These are phyloP conservation scores for Glycyrrhiza uralensis DNA, from an alignment of 306 rosid genomes.

Conservation along the genomic window DNA sequence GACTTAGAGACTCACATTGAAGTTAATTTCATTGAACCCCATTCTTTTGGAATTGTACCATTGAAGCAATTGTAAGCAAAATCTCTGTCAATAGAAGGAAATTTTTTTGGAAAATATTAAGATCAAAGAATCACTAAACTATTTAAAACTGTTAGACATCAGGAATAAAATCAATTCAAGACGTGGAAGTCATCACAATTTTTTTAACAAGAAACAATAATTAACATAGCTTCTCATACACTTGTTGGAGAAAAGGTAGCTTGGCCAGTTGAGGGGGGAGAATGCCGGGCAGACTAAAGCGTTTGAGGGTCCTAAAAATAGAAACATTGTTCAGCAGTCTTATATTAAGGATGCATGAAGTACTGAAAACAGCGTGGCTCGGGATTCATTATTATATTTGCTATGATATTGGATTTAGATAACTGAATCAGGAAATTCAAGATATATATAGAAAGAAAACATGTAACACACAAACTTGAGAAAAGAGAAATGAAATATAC, in stretches of 20 bases:
- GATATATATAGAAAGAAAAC: neutral
- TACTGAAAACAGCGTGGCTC: neutral
- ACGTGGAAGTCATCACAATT: neutral
- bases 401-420: neutral
- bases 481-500: slow-evolving; percentile 37
- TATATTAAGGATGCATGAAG: slow-evolving; percentile 1
- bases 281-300: slow-evolving; percentile 34
- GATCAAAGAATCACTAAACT: neutral
- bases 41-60: slow-evolving; percentile 67
- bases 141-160: neutral
- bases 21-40: slow-evolving; percentile 54
- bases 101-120: neutral
- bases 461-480: neutral
- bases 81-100: slow-evolving; percentile 42
- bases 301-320: slow-evolving; percentile 29
- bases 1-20: slow-evolving; percentile 41
- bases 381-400: neutral
- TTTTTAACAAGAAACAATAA: neutral
- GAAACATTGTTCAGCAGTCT: neutral
- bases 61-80: slow-evolving; percentile 59
- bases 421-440: slow-evolving; percentile 1
- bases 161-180: neutral
- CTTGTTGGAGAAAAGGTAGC: slow-evolving; percentile 22
- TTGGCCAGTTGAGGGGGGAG: slow-evolving; percentile 35
- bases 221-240: slow-evolving; percentile 31